Evolutionary conservation across 139 green algal genomes (phyloP).

Genomic region (Asterochloris erici): DNA sequence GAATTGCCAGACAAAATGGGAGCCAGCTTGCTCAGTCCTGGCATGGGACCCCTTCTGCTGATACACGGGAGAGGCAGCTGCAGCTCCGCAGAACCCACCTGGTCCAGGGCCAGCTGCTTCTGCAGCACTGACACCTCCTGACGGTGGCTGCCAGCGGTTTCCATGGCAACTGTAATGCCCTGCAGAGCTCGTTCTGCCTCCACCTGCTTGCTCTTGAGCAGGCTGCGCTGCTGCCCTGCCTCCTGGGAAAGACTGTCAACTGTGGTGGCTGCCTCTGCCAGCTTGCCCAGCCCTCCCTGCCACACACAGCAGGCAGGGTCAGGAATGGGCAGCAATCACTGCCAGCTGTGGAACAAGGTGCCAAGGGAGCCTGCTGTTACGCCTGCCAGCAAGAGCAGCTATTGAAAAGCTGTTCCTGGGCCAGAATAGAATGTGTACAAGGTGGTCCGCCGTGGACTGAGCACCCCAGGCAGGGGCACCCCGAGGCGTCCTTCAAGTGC

Average conservation of each 20-base stretch:
- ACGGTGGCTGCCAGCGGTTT: constrained; percentile 47
- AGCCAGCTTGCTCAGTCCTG: too few relatives aligned
- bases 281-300: constrained; percentile 64
- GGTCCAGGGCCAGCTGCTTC: constrained; percentile 51
- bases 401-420: too few relatives aligned
- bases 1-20: too few relatives aligned
- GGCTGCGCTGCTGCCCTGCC: constrained; percentile 52
- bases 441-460: too few relatives aligned
- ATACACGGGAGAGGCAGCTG: too few relatives aligned
- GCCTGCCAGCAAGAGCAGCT: too few relatives aligned
- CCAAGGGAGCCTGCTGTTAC: too few relatives aligned
- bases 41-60: too few relatives aligned
- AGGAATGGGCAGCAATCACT: too few relatives aligned
- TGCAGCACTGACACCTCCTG: constrained; percentile 65
- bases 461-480: too few relatives aligned
- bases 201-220: constrained; percentile 63
- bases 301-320: constrained; percentile 12
- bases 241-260: constrained; percentile 61
- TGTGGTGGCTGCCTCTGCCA: constrained; percentile 63
- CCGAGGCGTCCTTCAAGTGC: too few relatives aligned
- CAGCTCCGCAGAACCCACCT: constrained; percentile 21
- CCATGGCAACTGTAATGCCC: constrained; percentile 53
- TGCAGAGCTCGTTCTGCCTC: constrained; percentile 63
- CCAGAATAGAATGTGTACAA: too few relatives aligned
- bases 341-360: background rate